phyloP scores from a whole-genome alignment of 208 protist species.

The Leishmania aethiopica region DNA sequence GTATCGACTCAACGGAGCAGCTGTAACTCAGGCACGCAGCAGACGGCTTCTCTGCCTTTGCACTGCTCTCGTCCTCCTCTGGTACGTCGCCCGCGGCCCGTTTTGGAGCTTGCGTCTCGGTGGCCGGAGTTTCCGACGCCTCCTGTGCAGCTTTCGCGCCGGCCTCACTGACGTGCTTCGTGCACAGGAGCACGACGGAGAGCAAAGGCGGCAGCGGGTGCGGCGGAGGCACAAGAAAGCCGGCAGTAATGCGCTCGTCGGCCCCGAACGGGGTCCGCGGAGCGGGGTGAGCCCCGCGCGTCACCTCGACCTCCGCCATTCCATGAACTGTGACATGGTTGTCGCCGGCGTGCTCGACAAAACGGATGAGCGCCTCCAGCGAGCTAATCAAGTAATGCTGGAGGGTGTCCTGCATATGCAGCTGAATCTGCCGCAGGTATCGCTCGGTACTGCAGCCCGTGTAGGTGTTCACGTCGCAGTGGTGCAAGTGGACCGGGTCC shows the following conservation, averaged over 20 bases:
- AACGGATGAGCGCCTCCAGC: slow-evolving; percentile 81
- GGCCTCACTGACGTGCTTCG: slow-evolving; percentile 9
- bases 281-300: slow-evolving; percentile 33
- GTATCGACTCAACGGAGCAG: slow-evolving; percentile 62
- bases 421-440: slow-evolving; percentile 89
- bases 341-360: slow-evolving; percentile 79
- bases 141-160: not conserved
- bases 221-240: slow-evolving; percentile 37
- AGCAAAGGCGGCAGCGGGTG: slow-evolving; percentile 60
- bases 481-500: slow-evolving; percentile 79
- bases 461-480: slow-evolving; percentile 90
- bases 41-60: not conserved
- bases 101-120: not conserved
- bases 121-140: not conserved
- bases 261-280: slow-evolving; percentile 47
- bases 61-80: not conserved
- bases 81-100: not conserved
- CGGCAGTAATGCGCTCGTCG: slow-evolving; percentile 38
- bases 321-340: slow-evolving; percentile 49
- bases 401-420: slow-evolving; percentile 95
- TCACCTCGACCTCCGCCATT: slow-evolving; percentile 62
- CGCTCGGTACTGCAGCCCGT: slow-evolving; percentile 92
- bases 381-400: slow-evolving; percentile 65
- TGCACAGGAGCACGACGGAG: slow-evolving; percentile 61
- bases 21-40: slow-evolving; percentile 51